Conservation (phyloP, 495 filamentous ascomycete genomes). For the Penicillium tannophilum region DNA sequence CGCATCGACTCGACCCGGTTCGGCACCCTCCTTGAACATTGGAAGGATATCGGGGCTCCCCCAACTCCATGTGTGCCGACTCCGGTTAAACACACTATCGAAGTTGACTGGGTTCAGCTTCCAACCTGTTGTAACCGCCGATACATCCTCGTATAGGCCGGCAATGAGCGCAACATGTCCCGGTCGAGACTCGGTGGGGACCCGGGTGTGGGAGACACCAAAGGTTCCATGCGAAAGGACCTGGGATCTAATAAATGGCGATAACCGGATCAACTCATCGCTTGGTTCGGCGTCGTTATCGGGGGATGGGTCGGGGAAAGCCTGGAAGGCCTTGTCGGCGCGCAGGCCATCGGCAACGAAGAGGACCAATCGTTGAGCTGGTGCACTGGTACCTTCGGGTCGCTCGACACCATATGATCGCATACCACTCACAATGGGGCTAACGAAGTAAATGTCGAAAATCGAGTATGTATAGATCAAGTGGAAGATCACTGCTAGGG, state of each 20-base stretch:
- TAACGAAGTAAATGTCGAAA: conserved; percentile 99
- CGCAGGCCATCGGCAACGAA: conserved; percentile 98
- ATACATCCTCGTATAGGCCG: conserved; percentile 97
- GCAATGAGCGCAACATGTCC: conserved; percentile 98
- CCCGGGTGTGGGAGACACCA: conserved; percentile 95
- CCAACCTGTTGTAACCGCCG: conserved; percentile 96
- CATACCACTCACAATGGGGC: conserved; percentile 97
- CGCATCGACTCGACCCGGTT: conserved; percentile 82
- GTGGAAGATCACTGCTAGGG: conserved; percentile 91
- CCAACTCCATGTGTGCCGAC: conserved; percentile 98
- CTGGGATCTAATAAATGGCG: conserved; percentile 91
- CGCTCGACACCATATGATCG: conserved; percentile 71
- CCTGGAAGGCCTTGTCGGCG: conserved; percentile 98
- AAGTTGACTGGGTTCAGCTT: conserved; percentile 98
- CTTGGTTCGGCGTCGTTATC: conserved; percentile 53
- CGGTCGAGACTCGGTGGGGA: conserved; percentile 95
- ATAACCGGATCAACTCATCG: conserved; percentile 69
- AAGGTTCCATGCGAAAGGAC: conserved; percentile 93
- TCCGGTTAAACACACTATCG: conserved; percentile 97
- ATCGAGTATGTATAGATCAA: conserved; percentile 94
- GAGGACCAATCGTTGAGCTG: conserved; percentile 86
- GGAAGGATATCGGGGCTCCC: conserved; percentile 95
- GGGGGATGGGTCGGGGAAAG: conserved; percentile 85
- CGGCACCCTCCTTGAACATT: conserved; percentile 95
- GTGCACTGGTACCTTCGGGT: conserved; percentile 61